Evolutionary conservation across 129 eudicot genomes (phyloP), one percentile per base, ranked within the genome.

Genomic region (Sambucus nigra): DNA sequence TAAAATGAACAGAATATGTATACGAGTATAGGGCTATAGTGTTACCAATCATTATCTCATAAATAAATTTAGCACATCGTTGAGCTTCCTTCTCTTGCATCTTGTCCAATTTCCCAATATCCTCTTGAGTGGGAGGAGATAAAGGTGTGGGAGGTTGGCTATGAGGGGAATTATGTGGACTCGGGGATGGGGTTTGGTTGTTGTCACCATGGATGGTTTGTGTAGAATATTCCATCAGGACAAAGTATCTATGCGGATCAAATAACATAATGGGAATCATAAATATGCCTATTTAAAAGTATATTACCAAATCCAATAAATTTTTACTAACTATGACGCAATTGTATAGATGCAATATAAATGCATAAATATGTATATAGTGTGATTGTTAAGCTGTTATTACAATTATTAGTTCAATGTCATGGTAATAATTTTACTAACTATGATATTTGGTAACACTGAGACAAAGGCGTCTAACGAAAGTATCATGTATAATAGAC

Each of bases 181-280:
- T 71, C 55, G 60, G 26, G 13, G 95, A 24, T 57, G 70, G 61
- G 46, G 73, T n/a, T 55, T 13, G 94, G 84, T 26, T 50, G 69
- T 57, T 69, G 74, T 47, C 84, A 57, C 60, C 61, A 82, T 55
- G 96, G 99, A 72, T 82, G 96, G 74, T 86, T 92, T 18, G 99
- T 92, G 48, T 86, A 51, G 64, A 92, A 92, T 57, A 86, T 82
- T 35, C 99, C 99, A 60, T 92, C 96, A 5, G 96, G 99, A 95
- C 99, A 92, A 56, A 92, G 96, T 66, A 92, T 86, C 99, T 92
- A 64, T 42, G 46, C 44, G 53, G 7, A 75, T 11, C 38, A 56
- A 18, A 39, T 11, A 29, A n/a, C n/a, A 58, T 25, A 40, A 57
- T 60, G 5, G 38, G 3, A 19, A 12, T 42, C 20, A n/a, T n/a